phyloP scores from a whole-genome alignment of 257 asterid species.

The Solanum commersonii region DNA sequence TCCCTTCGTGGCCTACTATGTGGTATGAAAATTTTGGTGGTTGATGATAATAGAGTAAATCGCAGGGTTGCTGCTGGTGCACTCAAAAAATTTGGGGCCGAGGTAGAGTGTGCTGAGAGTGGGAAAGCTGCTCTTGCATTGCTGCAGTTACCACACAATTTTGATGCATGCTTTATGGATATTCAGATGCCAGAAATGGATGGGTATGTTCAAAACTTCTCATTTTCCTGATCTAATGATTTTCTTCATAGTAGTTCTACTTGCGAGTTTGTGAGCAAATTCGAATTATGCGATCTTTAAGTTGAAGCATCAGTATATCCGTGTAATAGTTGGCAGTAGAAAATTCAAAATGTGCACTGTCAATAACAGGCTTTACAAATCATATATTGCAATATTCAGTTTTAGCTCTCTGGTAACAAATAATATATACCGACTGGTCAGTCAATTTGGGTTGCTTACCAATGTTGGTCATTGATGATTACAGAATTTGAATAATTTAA shows the following conservation, averaged over 20 bases:
- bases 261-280: not conserved
- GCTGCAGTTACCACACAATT: constrained; percentile 70
- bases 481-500: not conserved
- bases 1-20: constrained; percentile 49
- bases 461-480: not conserved
- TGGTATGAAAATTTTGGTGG: constrained; percentile 79
- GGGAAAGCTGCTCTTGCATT: constrained; percentile 70
- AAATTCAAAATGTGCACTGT: not conserved
- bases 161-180: constrained; percentile 95
- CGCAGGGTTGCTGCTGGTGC: constrained; percentile 95
- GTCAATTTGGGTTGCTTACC: not conserved
- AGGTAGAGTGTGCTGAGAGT: constrained; percentile 73
- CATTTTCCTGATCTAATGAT: not conserved
- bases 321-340: not conserved
- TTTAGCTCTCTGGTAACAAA: not conserved
- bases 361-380: not conserved
- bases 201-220: constrained; percentile 40
- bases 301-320: not conserved
- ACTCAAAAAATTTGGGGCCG: constrained; percentile 74
- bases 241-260: not conserved
- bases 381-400: not conserved
- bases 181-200: constrained; percentile 99
- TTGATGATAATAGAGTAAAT: constrained; percentile 80
- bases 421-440: not conserved
- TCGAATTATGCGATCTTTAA: not conserved